Percentiles rank a stretch among this genome's conserved stretches.
These are phyloP conservation scores for Mortierella alpina DNA, from an alignment of 192 early-diverging fungal genomes.

Conservation along the genomic window DNA sequence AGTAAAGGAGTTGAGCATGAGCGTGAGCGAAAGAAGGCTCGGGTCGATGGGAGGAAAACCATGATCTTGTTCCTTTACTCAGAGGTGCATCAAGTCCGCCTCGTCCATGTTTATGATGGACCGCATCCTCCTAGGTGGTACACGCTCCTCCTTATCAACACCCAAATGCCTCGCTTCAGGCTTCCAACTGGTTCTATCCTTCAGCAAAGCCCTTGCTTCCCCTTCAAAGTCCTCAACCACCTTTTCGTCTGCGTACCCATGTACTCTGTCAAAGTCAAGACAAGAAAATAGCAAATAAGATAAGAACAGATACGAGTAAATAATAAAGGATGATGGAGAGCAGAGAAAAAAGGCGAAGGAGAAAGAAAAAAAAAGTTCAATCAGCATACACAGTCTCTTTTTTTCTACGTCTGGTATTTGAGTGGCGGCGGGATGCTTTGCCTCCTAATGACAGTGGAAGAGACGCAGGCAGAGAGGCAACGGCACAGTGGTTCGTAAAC, in stretches of 20 bases:
- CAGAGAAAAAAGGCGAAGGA: background rate
- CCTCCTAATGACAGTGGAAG: constrained; percentile 17
- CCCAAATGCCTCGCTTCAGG: background rate
- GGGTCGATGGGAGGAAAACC: background rate
- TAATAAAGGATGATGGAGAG: background rate
- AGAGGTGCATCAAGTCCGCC: background rate
- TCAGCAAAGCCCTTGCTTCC: constrained; percentile 2
- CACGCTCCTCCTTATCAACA: background rate
- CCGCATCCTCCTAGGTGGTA: constrained; percentile 6
- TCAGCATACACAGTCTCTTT: background rate
- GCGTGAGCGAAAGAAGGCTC: no score
- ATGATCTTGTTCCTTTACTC: background rate
- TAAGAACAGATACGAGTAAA: background rate
- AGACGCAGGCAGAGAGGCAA: background rate
- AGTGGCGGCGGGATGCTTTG: constrained; percentile 43
- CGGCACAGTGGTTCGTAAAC: constrained; percentile 2
- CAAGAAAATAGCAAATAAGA: background rate
- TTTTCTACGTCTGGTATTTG: constrained; percentile 24
- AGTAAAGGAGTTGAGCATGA: no score
- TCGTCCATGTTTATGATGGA: constrained; percentile 6
- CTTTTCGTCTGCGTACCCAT: constrained; percentile 4
- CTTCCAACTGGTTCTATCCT: background rate
- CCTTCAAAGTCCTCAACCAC: constrained; percentile 1
- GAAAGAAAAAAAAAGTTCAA: background rate
- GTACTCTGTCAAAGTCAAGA: background rate